phyloP scores from a whole-genome alignment of 345 rosid species.

The Aquilaria malaccensis region DNA sequence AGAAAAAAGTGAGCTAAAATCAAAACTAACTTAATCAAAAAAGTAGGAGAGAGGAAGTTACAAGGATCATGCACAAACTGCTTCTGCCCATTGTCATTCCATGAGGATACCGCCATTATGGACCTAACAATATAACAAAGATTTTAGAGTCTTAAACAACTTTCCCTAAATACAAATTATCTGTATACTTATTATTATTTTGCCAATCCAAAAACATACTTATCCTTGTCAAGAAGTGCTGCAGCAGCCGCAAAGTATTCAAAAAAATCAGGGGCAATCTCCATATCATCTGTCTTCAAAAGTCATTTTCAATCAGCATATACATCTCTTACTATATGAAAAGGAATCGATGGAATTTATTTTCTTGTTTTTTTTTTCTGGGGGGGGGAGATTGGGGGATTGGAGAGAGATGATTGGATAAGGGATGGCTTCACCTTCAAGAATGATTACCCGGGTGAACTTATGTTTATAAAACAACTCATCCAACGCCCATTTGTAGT shows the following conservation, averaged over 20 bases:
- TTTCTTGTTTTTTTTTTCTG: too few species aligned
- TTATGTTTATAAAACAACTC: conserved; percentile 79
- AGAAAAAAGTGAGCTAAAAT: conserved; percentile 1
- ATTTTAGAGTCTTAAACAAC: too few species aligned
- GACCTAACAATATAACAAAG: conserved; percentile 39
- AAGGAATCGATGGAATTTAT: too few species aligned
- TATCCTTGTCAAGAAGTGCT: conserved; percentile 82
- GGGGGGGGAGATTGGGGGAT: not conserved
- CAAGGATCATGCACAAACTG: conserved; percentile 95
- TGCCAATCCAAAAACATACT: conserved; percentile 34
- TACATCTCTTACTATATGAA: not conserved
- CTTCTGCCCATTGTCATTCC: conserved; percentile 99
- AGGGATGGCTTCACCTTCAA: conserved; percentile 60
- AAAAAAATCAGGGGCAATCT: conserved; percentile 93
- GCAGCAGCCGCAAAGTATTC: conserved; percentile 96
- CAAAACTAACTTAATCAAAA: not conserved
- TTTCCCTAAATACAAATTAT: too few species aligned
- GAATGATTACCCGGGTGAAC: conserved; percentile 73
- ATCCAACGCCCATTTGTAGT: conserved; percentile 97
- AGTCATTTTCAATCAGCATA: conserved; percentile 17
- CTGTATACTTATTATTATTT: too few species aligned
- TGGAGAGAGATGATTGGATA: conserved; percentile 3
- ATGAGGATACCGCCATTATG: conserved; percentile 97
- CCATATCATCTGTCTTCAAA: conserved; percentile 92
- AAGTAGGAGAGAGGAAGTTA: conserved; percentile 28